phyloP scores from a whole-genome alignment of 169 alveolate genomes.

The Eimeria nieschulzi region DNA sequence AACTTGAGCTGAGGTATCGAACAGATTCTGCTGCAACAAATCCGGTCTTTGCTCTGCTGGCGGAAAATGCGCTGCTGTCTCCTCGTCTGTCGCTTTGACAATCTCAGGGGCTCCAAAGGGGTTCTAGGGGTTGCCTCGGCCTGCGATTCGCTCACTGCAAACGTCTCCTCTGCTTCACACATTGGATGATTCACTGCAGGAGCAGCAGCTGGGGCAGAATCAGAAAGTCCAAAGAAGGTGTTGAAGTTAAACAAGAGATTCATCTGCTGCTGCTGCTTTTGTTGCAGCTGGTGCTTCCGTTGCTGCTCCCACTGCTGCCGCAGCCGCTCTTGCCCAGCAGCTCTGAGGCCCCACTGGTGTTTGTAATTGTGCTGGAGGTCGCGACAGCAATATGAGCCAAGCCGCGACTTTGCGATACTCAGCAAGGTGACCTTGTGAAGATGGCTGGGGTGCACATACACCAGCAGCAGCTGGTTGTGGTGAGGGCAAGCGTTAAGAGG shows the following conservation, averaged over 20 bases:
- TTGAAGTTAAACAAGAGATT: conserved; percentile 18
- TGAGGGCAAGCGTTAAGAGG: conserved; percentile 34
- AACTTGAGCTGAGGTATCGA: background rate
- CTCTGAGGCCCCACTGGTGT: conserved; percentile 26
- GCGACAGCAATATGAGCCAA: conserved; percentile 48
- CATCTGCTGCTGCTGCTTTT: conserved; percentile 37
- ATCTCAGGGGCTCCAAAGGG: conserved; percentile 9
- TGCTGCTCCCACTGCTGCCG: conserved; percentile 28
- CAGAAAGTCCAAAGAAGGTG: conserved; percentile 28
- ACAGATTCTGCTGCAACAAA: conserved; percentile 26
- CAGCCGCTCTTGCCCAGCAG: conserved; percentile 11
- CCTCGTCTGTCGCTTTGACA: background rate
- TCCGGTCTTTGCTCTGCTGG: conserved; percentile 22
- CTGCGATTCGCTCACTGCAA: background rate
- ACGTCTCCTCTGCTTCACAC: background rate
- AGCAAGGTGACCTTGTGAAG: conserved; percentile 13
- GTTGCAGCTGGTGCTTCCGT: conserved; percentile 9
- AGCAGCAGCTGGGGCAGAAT: background rate
- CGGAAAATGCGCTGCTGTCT: conserved; percentile 27
- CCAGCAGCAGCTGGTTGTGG: conserved; percentile 70
- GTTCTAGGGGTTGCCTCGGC: background rate
- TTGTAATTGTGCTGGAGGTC: conserved; percentile 39
- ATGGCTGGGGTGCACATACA: conserved; percentile 69
- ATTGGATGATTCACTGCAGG: background rate
- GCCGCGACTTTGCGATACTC: conserved; percentile 51